These are phyloP conservation scores for Diaporthe sp. DNA, from an alignment of 2,329 filamentous ascomycete genomes.

Conservation along the genomic window DNA sequence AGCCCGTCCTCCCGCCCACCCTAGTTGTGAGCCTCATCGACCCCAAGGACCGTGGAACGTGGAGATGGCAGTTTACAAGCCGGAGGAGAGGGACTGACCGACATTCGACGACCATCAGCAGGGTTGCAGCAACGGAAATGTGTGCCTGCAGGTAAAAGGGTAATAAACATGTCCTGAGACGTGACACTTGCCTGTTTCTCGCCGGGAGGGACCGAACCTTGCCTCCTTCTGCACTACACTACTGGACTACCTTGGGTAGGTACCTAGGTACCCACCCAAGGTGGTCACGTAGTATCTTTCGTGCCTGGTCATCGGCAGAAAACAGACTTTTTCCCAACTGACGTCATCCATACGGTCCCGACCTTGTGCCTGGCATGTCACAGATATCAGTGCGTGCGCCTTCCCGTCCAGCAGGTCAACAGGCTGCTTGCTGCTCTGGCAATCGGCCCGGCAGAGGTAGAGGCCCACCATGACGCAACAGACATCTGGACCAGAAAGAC, in stretches of 20 bases:
- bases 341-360: neutral
- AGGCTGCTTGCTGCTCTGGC: neutral
- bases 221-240: neutral
- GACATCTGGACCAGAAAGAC: too few relatives aligned
- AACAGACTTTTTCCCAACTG: conserved; percentile 11
- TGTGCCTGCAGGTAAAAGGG: neutral
- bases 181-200: neutral
- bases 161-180: neutral
- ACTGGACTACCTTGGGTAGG: neutral
- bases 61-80: neutral
- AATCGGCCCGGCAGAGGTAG: conserved; percentile 16
- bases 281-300: neutral
- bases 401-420: neutral
- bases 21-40: neutral
- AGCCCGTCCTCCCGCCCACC: neutral
- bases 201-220: conserved; percentile 8
- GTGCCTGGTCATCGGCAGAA: neutral
- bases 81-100: too few relatives aligned
- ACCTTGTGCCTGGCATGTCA: neutral
- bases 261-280: too few relatives aligned
- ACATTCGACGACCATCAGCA: too few relatives aligned
- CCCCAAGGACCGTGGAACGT: neutral
- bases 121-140: neutral
- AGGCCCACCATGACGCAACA: conserved; percentile 24
- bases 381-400: neutral